These are phyloP conservation scores for Penicillium antarcticum DNA, from an alignment of 495 filamentous ascomycete genomes.

Conservation along the genomic window DNA sequence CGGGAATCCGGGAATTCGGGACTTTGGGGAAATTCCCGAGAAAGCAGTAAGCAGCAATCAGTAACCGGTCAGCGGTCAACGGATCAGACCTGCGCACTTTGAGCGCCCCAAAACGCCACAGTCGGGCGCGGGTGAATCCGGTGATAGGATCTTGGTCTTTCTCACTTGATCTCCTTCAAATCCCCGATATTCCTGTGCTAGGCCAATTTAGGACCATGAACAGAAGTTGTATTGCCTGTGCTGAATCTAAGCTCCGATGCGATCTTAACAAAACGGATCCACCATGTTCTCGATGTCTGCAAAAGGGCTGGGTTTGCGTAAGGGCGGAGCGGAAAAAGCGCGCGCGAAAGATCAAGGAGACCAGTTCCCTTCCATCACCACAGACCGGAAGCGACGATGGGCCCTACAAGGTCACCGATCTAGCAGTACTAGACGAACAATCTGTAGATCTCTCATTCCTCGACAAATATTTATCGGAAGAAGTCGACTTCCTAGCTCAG, in stretches of 20 bases:
- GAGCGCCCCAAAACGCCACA: too few species aligned
- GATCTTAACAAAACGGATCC: not conserved
- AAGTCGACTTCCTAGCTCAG: not conserved
- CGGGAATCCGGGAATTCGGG: too few species aligned
- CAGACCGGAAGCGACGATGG: not conserved
- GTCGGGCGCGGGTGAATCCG: too few species aligned
- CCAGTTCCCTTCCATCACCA: not conserved
- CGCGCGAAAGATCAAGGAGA: not conserved
- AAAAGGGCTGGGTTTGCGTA: not conserved
- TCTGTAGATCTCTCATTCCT: not conserved
- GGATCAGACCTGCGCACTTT: too few species aligned
- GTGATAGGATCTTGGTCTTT: too few species aligned
- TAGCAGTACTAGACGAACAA: too few species aligned
- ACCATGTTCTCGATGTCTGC: not conserved
- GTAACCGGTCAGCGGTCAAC: too few species aligned
- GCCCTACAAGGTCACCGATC: not conserved
- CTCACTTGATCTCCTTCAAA: too few species aligned
- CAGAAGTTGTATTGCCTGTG: not conserved
- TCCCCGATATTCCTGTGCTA: too few species aligned
- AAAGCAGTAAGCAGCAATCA: too few species aligned
- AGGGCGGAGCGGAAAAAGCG: not conserved
- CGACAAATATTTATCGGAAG: not conserved
- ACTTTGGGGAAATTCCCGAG: too few species aligned
- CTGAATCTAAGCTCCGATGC: not conserved
- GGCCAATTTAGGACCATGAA: too few species aligned